Conservation (phyloP, 176 grass and related monocot genomes). For the Triticum monococcum region DNA sequence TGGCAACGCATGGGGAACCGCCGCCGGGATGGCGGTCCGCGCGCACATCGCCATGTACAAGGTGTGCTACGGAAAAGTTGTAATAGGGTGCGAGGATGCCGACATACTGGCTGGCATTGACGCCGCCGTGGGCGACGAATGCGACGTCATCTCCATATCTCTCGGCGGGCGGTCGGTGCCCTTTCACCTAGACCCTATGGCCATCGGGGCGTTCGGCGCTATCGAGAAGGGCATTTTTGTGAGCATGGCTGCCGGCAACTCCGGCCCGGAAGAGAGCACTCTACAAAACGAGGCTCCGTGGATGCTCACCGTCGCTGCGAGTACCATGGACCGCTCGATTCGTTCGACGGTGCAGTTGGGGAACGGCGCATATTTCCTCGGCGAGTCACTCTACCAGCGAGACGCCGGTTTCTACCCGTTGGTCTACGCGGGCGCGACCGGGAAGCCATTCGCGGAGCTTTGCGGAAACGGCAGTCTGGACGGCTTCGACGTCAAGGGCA, state of each 20-base stretch:
- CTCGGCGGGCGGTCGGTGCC: neutral
- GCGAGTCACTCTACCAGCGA: neutral
- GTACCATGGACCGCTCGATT: slow-evolving; percentile 35
- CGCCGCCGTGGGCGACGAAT: slow-evolving; percentile 29
- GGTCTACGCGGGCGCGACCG: neutral
- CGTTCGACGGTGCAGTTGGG: neutral
- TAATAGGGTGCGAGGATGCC: neutral
- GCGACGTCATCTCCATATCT: slow-evolving; percentile 33
- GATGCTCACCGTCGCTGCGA: neutral
- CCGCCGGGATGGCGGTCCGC: slow-evolving; percentile 29
- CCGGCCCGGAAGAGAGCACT: neutral
- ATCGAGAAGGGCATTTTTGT: slow-evolving; percentile 50
- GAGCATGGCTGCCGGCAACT: slow-evolving; percentile 37
- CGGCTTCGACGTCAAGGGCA: slow-evolving; percentile 36
- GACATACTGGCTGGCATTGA: slow-evolving; percentile 33
- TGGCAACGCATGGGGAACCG: neutral
- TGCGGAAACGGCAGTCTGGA: slow-evolving; percentile 21
- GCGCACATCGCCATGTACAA: neutral
- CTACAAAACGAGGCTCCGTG: neutral
- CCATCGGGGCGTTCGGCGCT: slow-evolving; percentile 47
- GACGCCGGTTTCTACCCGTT: neutral
- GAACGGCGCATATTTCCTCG: neutral
- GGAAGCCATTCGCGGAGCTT: neutral
- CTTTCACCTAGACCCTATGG: slow-evolving; percentile 37
- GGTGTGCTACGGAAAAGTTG: neutral